Conservation (phyloP, 345 rosid species). For the Linum usitatissimum region DNA sequence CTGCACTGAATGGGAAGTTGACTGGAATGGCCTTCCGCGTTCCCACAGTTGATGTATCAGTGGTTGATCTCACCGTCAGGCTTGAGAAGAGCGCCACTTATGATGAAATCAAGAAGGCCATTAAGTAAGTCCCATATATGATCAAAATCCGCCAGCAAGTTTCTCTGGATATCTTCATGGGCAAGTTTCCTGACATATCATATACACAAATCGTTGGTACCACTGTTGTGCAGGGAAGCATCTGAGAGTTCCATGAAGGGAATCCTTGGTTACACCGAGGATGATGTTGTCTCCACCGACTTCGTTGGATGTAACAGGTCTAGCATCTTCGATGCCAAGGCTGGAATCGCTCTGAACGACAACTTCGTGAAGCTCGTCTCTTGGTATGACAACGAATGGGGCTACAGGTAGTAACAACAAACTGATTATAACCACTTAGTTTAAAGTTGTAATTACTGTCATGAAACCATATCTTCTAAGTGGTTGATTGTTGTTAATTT, state of each 20-base stretch:
- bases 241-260: slow-evolving; percentile 52
- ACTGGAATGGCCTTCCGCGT: slow-evolving; percentile 72
- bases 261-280: slow-evolving; percentile 52
- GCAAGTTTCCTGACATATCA: neutral
- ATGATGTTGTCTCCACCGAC: slow-evolving; percentile 53
- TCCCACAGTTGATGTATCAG: slow-evolving; percentile 66
- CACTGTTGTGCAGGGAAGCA: slow-evolving; percentile 30
- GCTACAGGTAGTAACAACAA: slow-evolving; percentile 35
- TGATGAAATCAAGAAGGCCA: slow-evolving; percentile 46
- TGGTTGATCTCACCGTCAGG: slow-evolving; percentile 61
- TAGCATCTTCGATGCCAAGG: slow-evolving; percentile 52
- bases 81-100: slow-evolving; percentile 48
- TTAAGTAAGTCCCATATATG: slow-evolving; percentile 31
- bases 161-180: too few relatives aligned
- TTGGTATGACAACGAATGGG: slow-evolving; percentile 52
- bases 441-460: too few relatives aligned
- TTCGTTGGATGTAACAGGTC: slow-evolving; percentile 55
- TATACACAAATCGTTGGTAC: neutral
- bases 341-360: slow-evolving; percentile 36
- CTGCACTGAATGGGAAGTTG: slow-evolving; percentile 46
- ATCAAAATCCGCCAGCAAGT: neutral
- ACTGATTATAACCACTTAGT: too few relatives aligned
- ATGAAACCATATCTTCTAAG: neutral
- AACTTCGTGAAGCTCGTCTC: slow-evolving; percentile 39
- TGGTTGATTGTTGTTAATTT: neutral